phyloP scores from a whole-genome alignment of 148 eudicot genomes.

The Spergularia marina region DNA sequence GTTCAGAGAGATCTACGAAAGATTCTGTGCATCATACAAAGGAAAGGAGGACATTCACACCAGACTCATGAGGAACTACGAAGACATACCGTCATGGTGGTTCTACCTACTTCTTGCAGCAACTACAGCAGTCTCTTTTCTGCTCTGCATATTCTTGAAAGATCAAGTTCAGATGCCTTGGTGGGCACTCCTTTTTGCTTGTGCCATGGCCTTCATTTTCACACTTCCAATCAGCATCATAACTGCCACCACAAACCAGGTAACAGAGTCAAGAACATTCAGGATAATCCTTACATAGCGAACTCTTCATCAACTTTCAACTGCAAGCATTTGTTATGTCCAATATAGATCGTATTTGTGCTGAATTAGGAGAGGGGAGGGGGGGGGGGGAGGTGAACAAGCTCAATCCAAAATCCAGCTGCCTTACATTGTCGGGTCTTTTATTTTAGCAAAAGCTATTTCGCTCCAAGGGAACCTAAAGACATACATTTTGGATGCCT shows the following conservation, averaged over 20 bases:
- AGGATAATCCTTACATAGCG: no score
- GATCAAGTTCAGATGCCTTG: conserved; percentile 89
- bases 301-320: no score
- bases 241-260: conserved; percentile 96
- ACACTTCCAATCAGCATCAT: conserved; percentile 98
- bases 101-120: conserved; percentile 59
- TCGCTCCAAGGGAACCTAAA: no score
- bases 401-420: no score
- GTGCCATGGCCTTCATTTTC: conserved; percentile 70
- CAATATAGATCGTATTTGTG: no score
- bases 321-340: no score
- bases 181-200: conserved; percentile 96
- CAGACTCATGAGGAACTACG: conserved; percentile 69
- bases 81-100: conserved; percentile 98
- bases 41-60: conserved; percentile 88
- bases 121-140: conserved; percentile 54
- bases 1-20: conserved; percentile 67
- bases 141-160: conserved; percentile 67
- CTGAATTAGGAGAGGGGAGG: no score
- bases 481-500: no score
- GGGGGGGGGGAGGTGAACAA: no score
- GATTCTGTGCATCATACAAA: conserved; percentile 70
- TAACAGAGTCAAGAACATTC: conserved; percentile 23
- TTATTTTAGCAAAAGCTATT: no score
- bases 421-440: no score